These are phyloP conservation scores for Xylariaceae sp. DNA, from an alignment of 2,329 filamentous ascomycete species.

Conservation along the genomic window DNA sequence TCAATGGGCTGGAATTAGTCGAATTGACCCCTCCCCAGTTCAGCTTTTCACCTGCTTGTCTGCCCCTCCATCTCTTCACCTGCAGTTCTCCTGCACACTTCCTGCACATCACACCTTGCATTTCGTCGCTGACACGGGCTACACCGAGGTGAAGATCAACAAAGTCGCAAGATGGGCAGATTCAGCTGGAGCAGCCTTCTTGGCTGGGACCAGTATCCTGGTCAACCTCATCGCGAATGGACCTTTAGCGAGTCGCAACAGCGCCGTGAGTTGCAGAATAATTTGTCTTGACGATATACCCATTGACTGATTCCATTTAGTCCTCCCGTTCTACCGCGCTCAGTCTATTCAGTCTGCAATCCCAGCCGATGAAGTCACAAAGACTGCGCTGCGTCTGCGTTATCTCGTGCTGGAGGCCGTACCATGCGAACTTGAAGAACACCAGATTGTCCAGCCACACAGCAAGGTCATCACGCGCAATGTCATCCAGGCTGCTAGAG, in stretches of 20 bases:
- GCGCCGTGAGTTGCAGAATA: conserved; percentile 35
- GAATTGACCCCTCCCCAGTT: too few relatives aligned
- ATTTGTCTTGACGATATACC: not conserved
- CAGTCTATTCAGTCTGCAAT: conserved; percentile 60
- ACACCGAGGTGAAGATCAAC: not conserved
- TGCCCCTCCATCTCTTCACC: too few relatives aligned
- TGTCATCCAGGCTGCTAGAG: conserved; percentile 74
- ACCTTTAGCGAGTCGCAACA: conserved; percentile 42
- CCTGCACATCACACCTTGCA: not conserved
- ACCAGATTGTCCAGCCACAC: conserved; percentile 70
- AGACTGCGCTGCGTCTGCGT: conserved; percentile 81
- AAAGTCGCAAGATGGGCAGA: conserved; percentile 22
- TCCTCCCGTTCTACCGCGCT: conserved; percentile 60
- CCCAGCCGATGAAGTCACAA: conserved; percentile 75
- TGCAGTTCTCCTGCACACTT: not conserved
- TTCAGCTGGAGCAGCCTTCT: conserved; percentile 33
- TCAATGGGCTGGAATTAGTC: too few relatives aligned
- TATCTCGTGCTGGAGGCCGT: conserved; percentile 86
- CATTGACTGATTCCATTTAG: conserved; percentile 35
- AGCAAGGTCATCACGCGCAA: conserved; percentile 76
- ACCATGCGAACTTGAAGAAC: conserved; percentile 80
- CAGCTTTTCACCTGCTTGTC: too few relatives aligned
- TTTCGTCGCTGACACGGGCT: not conserved
- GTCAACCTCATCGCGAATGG: conserved; percentile 32
- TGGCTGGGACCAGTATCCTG: conserved; percentile 34